phyloP scores from a whole-genome alignment of 2,329 filamentous ascomycete genomes.

The Aureobasidium sp. region DNA sequence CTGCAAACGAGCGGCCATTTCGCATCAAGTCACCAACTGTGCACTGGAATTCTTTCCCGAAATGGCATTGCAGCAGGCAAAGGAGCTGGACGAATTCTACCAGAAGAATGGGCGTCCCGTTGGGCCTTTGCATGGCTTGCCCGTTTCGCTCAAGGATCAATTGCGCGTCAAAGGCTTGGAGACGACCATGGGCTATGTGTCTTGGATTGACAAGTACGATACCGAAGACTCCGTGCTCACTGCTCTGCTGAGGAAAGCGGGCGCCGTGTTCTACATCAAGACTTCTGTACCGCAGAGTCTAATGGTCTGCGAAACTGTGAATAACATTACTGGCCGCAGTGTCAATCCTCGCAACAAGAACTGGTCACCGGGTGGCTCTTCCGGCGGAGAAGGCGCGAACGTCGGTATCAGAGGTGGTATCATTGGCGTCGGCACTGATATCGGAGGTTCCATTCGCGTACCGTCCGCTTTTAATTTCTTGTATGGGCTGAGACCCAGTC shows the following conservation, averaged over 20 bases:
- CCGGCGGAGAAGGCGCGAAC: conserved; percentile 52
- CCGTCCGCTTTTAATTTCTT: conserved; percentile 45
- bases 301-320: conserved; percentile 48
- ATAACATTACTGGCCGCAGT: conserved; percentile 47
- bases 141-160: conserved; percentile 21
- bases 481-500: conserved; percentile 39
- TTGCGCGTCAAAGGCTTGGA: conserved; percentile 33
- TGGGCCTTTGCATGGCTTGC: conserved; percentile 26
- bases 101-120: conserved; percentile 34
- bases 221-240: conserved; percentile 51
- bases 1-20: conserved; percentile 44
- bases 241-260: conserved; percentile 48
- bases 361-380: conserved; percentile 47
- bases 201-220: conserved; percentile 54
- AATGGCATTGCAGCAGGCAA: conserved; percentile 40
- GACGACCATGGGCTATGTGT: conserved; percentile 55
- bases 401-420: conserved; percentile 46
- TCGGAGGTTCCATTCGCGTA: conserved; percentile 44
- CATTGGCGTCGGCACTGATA: conserved; percentile 50
- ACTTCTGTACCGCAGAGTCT: conserved; percentile 51
- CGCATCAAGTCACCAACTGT: conserved; percentile 44
- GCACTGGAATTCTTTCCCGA: conserved; percentile 36
- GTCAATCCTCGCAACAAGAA: conserved; percentile 48
- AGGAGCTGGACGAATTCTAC: conserved; percentile 44
- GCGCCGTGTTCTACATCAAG: conserved; percentile 46